Evolutionary conservation across 345 rosid genomes (phyloP).

Genomic region (Triadica sebifera): DNA sequence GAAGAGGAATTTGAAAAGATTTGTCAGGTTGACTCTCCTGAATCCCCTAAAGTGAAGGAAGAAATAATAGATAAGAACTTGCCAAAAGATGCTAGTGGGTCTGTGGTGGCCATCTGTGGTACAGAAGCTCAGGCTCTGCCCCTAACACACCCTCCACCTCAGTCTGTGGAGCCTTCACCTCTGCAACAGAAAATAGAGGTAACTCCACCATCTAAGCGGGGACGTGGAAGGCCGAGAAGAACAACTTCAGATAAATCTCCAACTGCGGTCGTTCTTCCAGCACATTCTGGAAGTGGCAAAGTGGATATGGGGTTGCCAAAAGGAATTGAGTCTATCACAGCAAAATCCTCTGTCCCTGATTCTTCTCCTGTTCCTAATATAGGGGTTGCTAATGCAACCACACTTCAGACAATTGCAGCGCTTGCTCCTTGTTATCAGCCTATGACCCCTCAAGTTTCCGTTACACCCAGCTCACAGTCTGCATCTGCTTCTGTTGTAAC

Average conservation of each 20-base stretch:
- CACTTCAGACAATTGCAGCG: conserved; percentile 28
- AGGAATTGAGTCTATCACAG: conserved; percentile 35
- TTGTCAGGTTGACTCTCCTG: conserved; percentile 80
- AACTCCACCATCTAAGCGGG: conserved; percentile 77
- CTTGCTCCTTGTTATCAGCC: conserved; percentile 29
- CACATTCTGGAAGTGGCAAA: conserved; percentile 36
- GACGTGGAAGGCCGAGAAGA: conserved; percentile 94
- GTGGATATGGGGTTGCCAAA: conserved; percentile 36
- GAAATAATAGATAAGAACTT: conserved; percentile 44
- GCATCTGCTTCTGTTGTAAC: background rate
- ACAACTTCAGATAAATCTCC: conserved; percentile 48
- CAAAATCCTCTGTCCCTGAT: conserved; percentile 25
- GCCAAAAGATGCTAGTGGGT: conserved; percentile 35
- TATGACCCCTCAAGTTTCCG: conserved; percentile 26
- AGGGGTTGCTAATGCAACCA: conserved; percentile 22
- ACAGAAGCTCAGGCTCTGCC: conserved; percentile 31
- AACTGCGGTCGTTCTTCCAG: conserved; percentile 24
- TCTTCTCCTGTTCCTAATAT: conserved; percentile 25
- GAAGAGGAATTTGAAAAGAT: conserved; percentile 93
- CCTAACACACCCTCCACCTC: conserved; percentile 18
- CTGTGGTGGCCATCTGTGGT: conserved; percentile 20
- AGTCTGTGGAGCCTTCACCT: conserved; percentile 24
- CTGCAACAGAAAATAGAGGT: conserved; percentile 47
- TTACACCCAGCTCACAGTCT: conserved; percentile 31
- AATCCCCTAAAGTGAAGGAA: conserved; percentile 57